These are phyloP conservation scores for Arthrobotrys megalospora DNA, from an alignment of 2,329 filamentous ascomycete genomes.

Conservation along the genomic window DNA sequence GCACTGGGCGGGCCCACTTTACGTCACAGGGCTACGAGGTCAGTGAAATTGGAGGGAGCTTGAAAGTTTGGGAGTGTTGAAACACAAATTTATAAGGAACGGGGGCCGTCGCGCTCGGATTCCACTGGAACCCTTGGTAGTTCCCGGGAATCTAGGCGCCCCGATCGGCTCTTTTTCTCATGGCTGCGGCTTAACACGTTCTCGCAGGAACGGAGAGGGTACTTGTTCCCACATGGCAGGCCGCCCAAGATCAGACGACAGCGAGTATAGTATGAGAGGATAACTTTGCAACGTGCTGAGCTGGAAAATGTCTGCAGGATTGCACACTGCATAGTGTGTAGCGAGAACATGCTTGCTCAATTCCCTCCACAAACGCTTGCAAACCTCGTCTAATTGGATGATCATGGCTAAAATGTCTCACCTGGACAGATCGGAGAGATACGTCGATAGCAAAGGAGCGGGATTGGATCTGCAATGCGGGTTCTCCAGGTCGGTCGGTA, in stretches of 20 bases:
- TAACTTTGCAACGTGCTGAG: slow-evolving; percentile 13
- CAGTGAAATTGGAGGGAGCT: slow-evolving; percentile 51
- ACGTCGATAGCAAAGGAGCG: slow-evolving; percentile 48
- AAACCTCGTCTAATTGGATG: slow-evolving; percentile 60
- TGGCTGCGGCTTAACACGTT: slow-evolving; percentile 47
- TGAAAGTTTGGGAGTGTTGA: slow-evolving; percentile 48
- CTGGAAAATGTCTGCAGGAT: slow-evolving; percentile 55
- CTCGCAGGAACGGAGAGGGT: slow-evolving; percentile 35
- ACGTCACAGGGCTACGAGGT: slow-evolving; percentile 59
- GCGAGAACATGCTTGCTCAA: slow-evolving; percentile 53
- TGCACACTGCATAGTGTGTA: slow-evolving; percentile 60
- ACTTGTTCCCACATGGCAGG: slow-evolving; percentile 51
- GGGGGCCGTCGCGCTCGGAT: slow-evolving; percentile 59
- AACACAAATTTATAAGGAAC: slow-evolving; percentile 57
- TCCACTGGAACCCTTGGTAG: slow-evolving; percentile 48
- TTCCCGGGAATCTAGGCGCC: slow-evolving; percentile 46
- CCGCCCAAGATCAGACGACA: slow-evolving; percentile 57
- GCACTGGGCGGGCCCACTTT: slow-evolving; percentile 53
- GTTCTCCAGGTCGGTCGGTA: slow-evolving; percentile 55
- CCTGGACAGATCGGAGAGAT: slow-evolving; percentile 59
- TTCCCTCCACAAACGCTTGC: slow-evolving; percentile 58
- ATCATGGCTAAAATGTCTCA: slow-evolving; percentile 60
- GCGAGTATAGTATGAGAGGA: slow-evolving; percentile 2
- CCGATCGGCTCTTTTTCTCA: slow-evolving; percentile 30
- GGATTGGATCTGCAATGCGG: slow-evolving; percentile 59